These are phyloP conservation scores for Arabidopsis lyrata DNA, from an alignment of 441 rosid species.

Conservation along the genomic window DNA sequence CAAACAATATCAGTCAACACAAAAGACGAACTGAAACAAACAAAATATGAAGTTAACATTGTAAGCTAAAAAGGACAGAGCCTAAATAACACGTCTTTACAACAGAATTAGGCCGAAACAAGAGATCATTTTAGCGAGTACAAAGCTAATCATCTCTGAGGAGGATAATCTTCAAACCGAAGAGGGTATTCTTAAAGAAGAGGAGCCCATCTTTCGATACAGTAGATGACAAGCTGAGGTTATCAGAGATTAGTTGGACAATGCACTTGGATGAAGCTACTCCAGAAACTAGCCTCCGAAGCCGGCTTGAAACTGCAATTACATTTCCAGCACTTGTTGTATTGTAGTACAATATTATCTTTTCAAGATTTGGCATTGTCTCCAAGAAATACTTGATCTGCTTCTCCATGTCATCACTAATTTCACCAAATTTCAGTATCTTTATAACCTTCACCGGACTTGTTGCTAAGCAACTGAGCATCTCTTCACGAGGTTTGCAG, in stretches of 20 bases:
- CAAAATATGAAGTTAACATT: not conserved
- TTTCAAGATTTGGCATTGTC: slow-evolving; percentile 36
- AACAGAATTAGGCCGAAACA: not conserved
- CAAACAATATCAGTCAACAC: not conserved
- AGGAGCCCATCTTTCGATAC: not conserved
- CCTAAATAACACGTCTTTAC: not conserved
- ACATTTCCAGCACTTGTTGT: not conserved
- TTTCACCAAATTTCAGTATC: slow-evolving; percentile 19
- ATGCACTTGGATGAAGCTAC: slow-evolving; percentile 28
- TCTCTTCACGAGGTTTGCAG: slow-evolving; percentile 1
- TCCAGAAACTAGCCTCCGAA: slow-evolving; percentile 11
- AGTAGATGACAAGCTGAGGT: slow-evolving; percentile 18
- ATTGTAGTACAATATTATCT: slow-evolving; percentile 26
- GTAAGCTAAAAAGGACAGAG: not conserved
- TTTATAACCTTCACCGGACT: slow-evolving; percentile 35
- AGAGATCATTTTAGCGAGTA: no score
- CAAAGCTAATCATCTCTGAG: not conserved
- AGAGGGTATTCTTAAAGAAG: not conserved
- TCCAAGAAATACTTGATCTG: slow-evolving; percentile 29
- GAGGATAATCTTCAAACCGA: not conserved
- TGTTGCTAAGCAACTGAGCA: slow-evolving; percentile 8
- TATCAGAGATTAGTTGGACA: slow-evolving; percentile 34
- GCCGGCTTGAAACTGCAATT: not conserved
- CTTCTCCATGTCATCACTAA: not conserved
- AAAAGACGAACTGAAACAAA: not conserved